These are phyloP conservation scores for Jatropha podagrica DNA, from an alignment of 441 rosid species.

Conservation along the genomic window DNA sequence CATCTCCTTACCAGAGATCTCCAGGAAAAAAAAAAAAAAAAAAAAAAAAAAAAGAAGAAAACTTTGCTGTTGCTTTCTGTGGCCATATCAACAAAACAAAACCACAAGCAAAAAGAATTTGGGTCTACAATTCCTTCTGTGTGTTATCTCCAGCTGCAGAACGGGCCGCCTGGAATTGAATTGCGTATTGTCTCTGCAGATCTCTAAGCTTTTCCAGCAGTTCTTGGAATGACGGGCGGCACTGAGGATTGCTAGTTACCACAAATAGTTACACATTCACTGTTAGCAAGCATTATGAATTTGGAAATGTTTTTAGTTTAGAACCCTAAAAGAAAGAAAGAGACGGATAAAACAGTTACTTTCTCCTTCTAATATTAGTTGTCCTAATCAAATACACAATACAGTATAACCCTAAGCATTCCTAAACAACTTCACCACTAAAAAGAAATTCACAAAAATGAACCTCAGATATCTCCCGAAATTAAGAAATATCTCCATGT, in stretches of 20 bases:
- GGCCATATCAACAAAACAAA: conserved; percentile 12
- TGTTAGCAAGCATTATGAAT: conserved; percentile 11
- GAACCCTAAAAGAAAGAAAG: background rate
- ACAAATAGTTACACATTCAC: conserved; percentile 14
- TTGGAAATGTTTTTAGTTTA: background rate
- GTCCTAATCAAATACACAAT: conserved; percentile 1
- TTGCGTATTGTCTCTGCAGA: conserved; percentile 59
- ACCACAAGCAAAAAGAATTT: background rate
- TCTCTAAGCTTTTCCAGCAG: conserved; percentile 79
- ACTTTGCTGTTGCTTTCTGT: conserved; percentile 4
- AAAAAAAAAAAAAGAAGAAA: background rate
- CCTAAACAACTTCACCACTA: background rate
- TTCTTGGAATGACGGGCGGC: conserved; percentile 86
- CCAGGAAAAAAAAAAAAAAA: background rate
- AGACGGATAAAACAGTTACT: background rate
- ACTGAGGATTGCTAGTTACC: conserved; percentile 60
- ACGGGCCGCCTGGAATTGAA: conserved; percentile 77
- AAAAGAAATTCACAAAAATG: background rate
- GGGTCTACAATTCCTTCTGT: conserved; percentile 41
- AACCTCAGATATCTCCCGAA: background rate
- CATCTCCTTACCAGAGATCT: conserved; percentile 20
- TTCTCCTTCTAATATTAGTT: background rate
- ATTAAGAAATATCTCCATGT: background rate
- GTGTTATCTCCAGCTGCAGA: conserved; percentile 44
- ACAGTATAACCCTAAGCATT: conserved; percentile 1